Percentiles rank a stretch among this genome's conserved stretches.
Conservation (phyloP, 192 early-diverging fungal species). For the Backusella tarrabulga region DNA sequence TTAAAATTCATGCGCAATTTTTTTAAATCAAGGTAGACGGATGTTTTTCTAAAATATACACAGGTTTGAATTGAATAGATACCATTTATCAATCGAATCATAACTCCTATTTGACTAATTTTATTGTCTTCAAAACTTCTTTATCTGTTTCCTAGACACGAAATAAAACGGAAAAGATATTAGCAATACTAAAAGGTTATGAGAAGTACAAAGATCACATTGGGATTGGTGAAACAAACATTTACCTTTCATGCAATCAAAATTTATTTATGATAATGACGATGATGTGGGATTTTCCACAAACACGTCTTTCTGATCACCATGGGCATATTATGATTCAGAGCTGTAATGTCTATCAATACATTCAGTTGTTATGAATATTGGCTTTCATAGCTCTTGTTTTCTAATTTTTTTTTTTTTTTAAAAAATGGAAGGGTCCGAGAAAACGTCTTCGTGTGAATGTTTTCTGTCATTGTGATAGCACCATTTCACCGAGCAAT, state of each 20-base stretch:
- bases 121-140: not conserved
- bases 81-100: not conserved
- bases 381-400: not conserved
- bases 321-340: not conserved
- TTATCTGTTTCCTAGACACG: not conserved
- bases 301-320: not conserved
- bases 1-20: no score
- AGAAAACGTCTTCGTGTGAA: not conserved
- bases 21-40: no score
- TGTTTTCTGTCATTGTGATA: constrained; percentile 4
- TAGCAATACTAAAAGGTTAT: not conserved
- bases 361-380: not conserved
- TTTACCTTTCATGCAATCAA: not conserved
- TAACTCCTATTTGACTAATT: not conserved
- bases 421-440: not conserved
- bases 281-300: not conserved
- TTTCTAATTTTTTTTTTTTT: not conserved
- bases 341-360: not conserved
- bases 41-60: no score
- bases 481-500: not conserved
- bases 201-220: not conserved
- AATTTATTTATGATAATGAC: not conserved
- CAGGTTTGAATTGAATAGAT: not conserved
- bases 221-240: not conserved
- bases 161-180: not conserved